A percentile compares a stretch with the other conserved stretches of the same genome.
Evolutionary conservation across 2,329 filamentous ascomycete genomes (phyloP).

Genomic region (Fusarium sp.): DNA sequence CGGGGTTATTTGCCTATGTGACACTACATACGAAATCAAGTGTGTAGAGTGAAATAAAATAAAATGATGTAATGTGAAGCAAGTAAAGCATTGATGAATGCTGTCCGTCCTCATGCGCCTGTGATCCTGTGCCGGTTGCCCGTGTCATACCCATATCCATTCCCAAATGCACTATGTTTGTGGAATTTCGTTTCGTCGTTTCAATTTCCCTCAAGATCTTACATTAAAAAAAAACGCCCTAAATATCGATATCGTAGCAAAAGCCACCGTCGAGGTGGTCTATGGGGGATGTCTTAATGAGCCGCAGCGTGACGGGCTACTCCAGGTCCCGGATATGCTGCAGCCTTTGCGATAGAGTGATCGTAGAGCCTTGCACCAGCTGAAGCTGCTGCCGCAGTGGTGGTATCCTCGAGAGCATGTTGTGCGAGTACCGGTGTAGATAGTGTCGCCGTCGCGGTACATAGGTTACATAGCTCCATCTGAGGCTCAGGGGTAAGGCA

Average conservation of each 20-base stretch:
- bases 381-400: slow-evolving; percentile 15
- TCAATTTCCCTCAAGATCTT: slow-evolving; percentile 28
- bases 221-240: slow-evolving; percentile 19
- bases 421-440: slow-evolving; percentile 42
- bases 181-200: slow-evolving; percentile 24
- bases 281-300: slow-evolving; percentile 10
- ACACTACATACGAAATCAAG: slow-evolving; percentile 20
- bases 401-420: slow-evolving; percentile 26
- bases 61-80: neutral
- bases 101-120: slow-evolving; percentile 34
- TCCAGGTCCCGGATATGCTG: slow-evolving; percentile 23
- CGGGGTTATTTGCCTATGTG: slow-evolving; percentile 29
- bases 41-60: slow-evolving; percentile 4
- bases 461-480: slow-evolving; percentile 41
- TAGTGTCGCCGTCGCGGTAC: slow-evolving; percentile 28
- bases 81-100: slow-evolving; percentile 30
- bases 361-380: slow-evolving; percentile 25
- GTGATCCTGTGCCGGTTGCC: slow-evolving; percentile 15
- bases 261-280: neutral
- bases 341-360: slow-evolving; percentile 28
- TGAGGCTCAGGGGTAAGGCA: slow-evolving; percentile 42
- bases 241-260: neutral
- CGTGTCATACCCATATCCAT: slow-evolving; percentile 10
- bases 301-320: slow-evolving; percentile 19
- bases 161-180: slow-evolving; percentile 23